A percentile compares a stretch with the other conserved stretches of the same genome.
phyloP scores from a whole-genome alignment of 1,284 basidiomycete species.

The Thelephora terrestris region DNA sequence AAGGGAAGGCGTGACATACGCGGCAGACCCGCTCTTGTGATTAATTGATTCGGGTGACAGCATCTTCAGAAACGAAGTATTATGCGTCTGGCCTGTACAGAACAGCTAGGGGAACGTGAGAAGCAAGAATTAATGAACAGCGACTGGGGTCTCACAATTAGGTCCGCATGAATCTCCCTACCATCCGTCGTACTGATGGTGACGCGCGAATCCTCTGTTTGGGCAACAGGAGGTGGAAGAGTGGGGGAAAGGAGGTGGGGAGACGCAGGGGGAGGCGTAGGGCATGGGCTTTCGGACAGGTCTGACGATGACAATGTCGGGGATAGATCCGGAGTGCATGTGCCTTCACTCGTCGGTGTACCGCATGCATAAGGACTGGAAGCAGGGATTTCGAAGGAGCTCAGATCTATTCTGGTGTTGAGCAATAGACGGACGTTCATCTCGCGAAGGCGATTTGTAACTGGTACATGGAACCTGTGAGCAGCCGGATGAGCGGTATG shows the following conservation, averaged over 20 bases:
- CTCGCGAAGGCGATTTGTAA: too few relatives aligned
- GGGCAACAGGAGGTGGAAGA: constrained; percentile 37
- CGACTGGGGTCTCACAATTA: constrained; percentile 35
- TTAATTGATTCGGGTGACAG: constrained; percentile 35
- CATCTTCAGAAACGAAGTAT: constrained; percentile 45
- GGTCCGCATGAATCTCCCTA: constrained; percentile 47
- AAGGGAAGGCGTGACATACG: too few relatives aligned
- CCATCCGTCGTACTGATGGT: constrained; percentile 47
- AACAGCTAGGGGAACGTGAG: constrained; percentile 37
- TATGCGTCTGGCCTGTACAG: constrained; percentile 70
- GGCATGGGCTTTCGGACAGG: too few relatives aligned
- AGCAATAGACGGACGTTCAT: too few relatives aligned
- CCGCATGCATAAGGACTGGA: too few relatives aligned
- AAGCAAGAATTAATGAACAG: neutral
- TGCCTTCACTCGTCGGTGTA: too few relatives aligned
- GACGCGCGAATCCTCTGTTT: constrained; percentile 17
- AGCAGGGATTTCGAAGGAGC: too few relatives aligned
- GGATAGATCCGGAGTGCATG: too few relatives aligned
- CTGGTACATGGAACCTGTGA: too few relatives aligned
- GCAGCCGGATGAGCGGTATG: constrained; percentile 11
- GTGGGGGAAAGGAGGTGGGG: constrained; percentile 44
- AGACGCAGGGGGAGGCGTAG: constrained; percentile 32
- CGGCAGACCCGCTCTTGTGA: too few relatives aligned
- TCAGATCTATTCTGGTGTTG: too few relatives aligned
- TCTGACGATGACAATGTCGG: too few relatives aligned